phyloP scores from a whole-genome alignment of 2,329 filamentous ascomycete species.

The Exophiala phaeomuriformis region DNA sequence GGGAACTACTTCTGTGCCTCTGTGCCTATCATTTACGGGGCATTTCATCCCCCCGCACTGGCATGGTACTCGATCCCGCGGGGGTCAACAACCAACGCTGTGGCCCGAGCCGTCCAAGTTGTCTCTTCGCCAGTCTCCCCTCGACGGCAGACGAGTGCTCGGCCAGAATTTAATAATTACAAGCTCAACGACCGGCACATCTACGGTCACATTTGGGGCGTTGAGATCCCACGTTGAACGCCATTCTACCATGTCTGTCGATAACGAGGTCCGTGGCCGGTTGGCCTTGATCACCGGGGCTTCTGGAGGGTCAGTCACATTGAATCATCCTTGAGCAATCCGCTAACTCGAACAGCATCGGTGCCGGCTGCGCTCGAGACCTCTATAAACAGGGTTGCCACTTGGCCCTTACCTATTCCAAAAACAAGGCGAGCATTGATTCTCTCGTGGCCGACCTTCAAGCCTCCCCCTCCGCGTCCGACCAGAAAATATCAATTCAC shows the following conservation, averaged over 20 bases:
- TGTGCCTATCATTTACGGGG: too few relatives aligned
- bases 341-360: slow-evolving; percentile 44
- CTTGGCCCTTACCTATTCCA: slow-evolving; percentile 54
- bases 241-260: slow-evolving; percentile 22
- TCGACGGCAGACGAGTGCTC: too few relatives aligned
- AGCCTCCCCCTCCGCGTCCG: slow-evolving; percentile 9
- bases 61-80: too few relatives aligned
- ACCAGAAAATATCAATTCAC: slow-evolving; percentile 45
- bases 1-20: too few relatives aligned
- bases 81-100: too few relatives aligned
- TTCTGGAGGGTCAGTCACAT: slow-evolving; percentile 49
- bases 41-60: too few relatives aligned
- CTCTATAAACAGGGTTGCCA: slow-evolving; percentile 48
- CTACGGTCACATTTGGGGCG: neutral
- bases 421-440: slow-evolving; percentile 43
- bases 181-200: neutral
- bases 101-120: neutral
- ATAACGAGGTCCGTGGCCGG: slow-evolving; percentile 47
- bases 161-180: too few relatives aligned
- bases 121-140: neutral
- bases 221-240: too few relatives aligned
- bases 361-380: slow-evolving; percentile 50
- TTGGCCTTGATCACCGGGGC: slow-evolving; percentile 56
- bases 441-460: slow-evolving; percentile 39
- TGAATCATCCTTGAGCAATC: neutral